phyloP scores from a whole-genome alignment of 2,329 filamentous ascomycete genomes.

The Xylaria sp. region DNA sequence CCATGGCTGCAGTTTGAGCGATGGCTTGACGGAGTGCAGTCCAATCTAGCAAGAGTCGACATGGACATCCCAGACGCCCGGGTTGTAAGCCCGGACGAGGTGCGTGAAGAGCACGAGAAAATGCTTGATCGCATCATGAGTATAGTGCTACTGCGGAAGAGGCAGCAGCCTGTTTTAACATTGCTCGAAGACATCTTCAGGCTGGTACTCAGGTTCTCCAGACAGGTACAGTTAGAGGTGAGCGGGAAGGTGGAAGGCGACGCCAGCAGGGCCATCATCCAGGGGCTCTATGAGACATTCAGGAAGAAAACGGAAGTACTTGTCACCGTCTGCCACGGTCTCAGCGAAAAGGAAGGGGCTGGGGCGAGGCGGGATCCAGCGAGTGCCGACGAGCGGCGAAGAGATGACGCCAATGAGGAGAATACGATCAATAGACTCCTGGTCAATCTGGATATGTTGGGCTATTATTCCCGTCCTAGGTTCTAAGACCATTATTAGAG shows the following conservation, averaged over 20 bases:
- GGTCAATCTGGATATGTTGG: slow-evolving; percentile 75
- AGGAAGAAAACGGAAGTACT: slow-evolving; percentile 79
- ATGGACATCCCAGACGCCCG: slow-evolving; percentile 38
- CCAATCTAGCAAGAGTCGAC: slow-evolving; percentile 61
- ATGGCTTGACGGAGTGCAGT: slow-evolving; percentile 73
- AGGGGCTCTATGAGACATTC: slow-evolving; percentile 71
- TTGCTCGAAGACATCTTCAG: slow-evolving; percentile 82
- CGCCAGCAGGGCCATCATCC: slow-evolving; percentile 45
- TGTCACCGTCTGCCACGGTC: slow-evolving; percentile 74
- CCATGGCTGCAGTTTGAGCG: slow-evolving; percentile 78
- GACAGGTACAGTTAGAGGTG: slow-evolving; percentile 56
- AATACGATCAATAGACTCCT: slow-evolving; percentile 76
- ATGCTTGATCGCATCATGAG: slow-evolving; percentile 81
- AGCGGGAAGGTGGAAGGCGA: slow-evolving; percentile 51
- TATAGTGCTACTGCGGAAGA: slow-evolving; percentile 76
- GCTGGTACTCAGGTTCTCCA: slow-evolving; percentile 77
- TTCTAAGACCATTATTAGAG: slow-evolving; percentile 40
- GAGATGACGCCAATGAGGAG: slow-evolving; percentile 54
- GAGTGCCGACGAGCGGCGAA: slow-evolving; percentile 53
- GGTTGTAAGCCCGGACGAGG: slow-evolving; percentile 69
- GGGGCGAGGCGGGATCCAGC: slow-evolving; percentile 42
- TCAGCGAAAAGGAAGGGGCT: slow-evolving; percentile 71
- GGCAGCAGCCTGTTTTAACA: slow-evolving; percentile 77
- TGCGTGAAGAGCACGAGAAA: slow-evolving; percentile 77
- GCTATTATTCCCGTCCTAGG: slow-evolving; percentile 65